phyloP scores from a whole-genome alignment of 768 basidiomycete genomes.

The Amanita inopinata region DNA sequence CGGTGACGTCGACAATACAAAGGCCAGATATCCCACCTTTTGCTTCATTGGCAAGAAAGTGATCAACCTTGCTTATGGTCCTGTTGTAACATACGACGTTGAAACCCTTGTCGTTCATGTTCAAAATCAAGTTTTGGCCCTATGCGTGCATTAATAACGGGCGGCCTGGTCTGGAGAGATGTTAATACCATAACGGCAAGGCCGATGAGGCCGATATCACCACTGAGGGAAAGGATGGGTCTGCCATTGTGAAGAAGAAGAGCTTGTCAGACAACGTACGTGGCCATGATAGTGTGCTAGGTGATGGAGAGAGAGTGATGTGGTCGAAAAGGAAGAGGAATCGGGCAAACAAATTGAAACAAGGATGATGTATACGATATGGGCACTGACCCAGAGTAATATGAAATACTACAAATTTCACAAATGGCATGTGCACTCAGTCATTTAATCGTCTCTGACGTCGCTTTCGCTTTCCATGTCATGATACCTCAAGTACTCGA shows the following conservation, averaged over 20 bases:
- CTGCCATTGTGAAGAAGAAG: not conserved
- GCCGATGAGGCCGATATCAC: slow-evolving; percentile 47
- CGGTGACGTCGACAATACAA: too few species aligned
- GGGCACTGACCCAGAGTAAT: slow-evolving; percentile 1
- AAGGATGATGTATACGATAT: slow-evolving; percentile 9
- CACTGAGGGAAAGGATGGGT: slow-evolving; percentile 37
- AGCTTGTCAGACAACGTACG: slow-evolving; percentile 16
- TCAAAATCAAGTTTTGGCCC: slow-evolving; percentile 96
- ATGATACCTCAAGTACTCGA: too few species aligned
- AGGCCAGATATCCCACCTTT: slow-evolving; percentile 58
- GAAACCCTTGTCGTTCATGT: slow-evolving; percentile 99
- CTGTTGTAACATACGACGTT: slow-evolving; percentile 96
- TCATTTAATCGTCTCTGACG: too few species aligned
- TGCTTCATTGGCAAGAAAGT: slow-evolving; percentile 93
- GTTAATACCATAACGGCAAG: slow-evolving; percentile 90
- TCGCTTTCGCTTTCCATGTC: too few species aligned
- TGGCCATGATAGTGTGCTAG: slow-evolving; percentile 38
- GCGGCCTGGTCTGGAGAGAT: slow-evolving; percentile 15
- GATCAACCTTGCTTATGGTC: slow-evolving; percentile 91
- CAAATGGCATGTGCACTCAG: too few species aligned
- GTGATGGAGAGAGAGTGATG: slow-evolving; percentile 30
- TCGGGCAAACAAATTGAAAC: slow-evolving; percentile 21
- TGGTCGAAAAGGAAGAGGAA: slow-evolving; percentile 16
- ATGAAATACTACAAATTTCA: not conserved
- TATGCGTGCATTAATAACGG: slow-evolving; percentile 21